phyloP scores from a whole-genome alignment of 768 basidiomycete species.

The Xerocomus potaroensis region DNA sequence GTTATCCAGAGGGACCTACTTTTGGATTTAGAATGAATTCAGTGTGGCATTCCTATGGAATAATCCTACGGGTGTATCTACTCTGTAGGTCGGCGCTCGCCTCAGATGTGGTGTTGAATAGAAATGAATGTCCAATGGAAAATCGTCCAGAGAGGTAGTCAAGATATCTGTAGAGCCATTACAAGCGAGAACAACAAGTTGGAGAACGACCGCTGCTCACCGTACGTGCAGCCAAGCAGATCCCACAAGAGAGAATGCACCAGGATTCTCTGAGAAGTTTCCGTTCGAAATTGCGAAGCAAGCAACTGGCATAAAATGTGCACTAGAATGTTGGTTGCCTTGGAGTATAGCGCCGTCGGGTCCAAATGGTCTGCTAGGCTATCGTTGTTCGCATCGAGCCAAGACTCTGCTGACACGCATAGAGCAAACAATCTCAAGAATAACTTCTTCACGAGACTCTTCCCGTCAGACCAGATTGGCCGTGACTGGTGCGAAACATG shows the following conservation, averaged over 20 bases:
- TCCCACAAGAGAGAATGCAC: slow-evolving; percentile 21
- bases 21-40: slow-evolving; percentile 13
- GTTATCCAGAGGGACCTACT: slow-evolving; percentile 33
- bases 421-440: slow-evolving; percentile 51
- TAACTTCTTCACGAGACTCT: slow-evolving; percentile 44
- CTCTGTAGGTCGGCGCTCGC: slow-evolving; percentile 28
- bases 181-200: slow-evolving; percentile 1
- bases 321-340: slow-evolving; percentile 40
- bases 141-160: slow-evolving; percentile 31
- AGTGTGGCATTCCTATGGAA: background rate
- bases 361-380: slow-evolving; percentile 37
- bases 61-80: slow-evolving; percentile 32
- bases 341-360: slow-evolving; percentile 48
- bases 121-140: slow-evolving; percentile 37
- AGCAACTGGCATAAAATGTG: slow-evolving; percentile 40
- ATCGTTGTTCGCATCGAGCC: slow-evolving; percentile 47
- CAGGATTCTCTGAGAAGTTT: slow-evolving; percentile 16
- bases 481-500: slow-evolving; percentile 48
- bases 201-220: background rate
- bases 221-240: slow-evolving; percentile 13
- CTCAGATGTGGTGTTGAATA: slow-evolving; percentile 38
- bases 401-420: slow-evolving; percentile 53
- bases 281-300: slow-evolving; percentile 18
- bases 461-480: slow-evolving; percentile 44
- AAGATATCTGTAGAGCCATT: slow-evolving; percentile 32